Conservation (phyloP, 139 green algal genomes). For the Closterium sp. region DNA sequence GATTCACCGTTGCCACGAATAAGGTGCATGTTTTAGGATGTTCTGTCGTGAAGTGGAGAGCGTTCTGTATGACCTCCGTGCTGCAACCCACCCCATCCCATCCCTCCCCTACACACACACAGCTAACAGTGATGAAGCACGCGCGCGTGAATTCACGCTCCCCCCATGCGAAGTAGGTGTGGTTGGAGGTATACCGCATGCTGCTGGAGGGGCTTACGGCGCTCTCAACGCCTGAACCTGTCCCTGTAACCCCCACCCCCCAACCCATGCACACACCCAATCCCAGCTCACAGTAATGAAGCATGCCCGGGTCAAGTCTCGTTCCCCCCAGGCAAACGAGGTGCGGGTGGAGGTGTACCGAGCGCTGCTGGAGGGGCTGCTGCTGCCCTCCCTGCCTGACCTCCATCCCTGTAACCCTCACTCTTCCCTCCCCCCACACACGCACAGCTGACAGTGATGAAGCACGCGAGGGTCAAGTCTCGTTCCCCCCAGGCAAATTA, state of each 20-base stretch:
- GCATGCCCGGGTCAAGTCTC: neutral
- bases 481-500: neutral
- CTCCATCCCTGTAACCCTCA: no score
- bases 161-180: neutral
- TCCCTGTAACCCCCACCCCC: no score
- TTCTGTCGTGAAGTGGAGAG: no score
- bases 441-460: neutral
- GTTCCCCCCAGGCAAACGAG: neutral
- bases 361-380: constrained; percentile 7
- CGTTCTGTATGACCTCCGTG: no score
- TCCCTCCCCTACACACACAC: no score
- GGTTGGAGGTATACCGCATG: neutral
- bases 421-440: neutral
- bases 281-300: neutral
- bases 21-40: no score
- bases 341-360: neutral
- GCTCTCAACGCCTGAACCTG: neutral
- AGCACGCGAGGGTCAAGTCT: neutral
- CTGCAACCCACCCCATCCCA: no score
- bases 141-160: neutral
- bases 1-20: no score
- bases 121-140: neutral
- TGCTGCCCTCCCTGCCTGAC: neutral
- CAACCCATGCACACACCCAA: neutral
- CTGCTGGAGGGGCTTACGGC: constrained; percentile 1